Conservation (phyloP, 257 asterid genomes). For the Leptodermis oblonga region DNA sequence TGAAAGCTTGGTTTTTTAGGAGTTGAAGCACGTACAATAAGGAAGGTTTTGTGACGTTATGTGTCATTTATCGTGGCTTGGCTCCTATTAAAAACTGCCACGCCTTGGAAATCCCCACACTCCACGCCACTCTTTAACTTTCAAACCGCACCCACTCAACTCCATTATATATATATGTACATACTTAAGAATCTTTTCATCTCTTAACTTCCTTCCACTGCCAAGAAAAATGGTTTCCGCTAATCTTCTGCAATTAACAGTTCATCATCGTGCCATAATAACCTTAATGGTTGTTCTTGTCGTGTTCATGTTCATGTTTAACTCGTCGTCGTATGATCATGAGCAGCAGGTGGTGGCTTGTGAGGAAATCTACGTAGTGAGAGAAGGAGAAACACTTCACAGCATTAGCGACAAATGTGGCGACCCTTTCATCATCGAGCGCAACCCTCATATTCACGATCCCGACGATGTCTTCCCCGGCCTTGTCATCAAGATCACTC, state of each 20-base stretch:
- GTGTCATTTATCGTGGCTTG: slow-evolving; percentile 7
- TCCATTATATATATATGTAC: too few relatives aligned
- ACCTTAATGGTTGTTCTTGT: too few relatives aligned
- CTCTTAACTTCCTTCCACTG: neutral
- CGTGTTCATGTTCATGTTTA: neutral
- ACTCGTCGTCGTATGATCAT: neutral
- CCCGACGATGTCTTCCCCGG: slow-evolving; percentile 31
- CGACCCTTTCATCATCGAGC: slow-evolving; percentile 21
- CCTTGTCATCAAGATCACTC: slow-evolving; percentile 24
- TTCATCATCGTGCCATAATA: too few relatives aligned
- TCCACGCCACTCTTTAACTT: neutral
- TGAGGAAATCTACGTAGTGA: slow-evolving; percentile 27
- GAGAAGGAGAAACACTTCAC: slow-evolving; percentile 30
- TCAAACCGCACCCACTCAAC: neutral
- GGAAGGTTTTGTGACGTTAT: neutral
- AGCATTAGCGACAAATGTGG: slow-evolving; percentile 19
- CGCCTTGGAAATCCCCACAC: neutral
- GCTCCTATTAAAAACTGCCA: neutral
- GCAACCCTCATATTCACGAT: slow-evolving; percentile 24
- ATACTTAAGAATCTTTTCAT: too few relatives aligned
- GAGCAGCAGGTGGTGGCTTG: slow-evolving; percentile 10
- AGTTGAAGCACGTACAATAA: neutral
- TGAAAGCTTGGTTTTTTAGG: too few relatives aligned
- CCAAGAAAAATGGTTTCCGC: neutral
- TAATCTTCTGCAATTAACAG: neutral